phyloP scores from a whole-genome alignment of 176 grass and related monocot species.

The Musa itinerans region DNA sequence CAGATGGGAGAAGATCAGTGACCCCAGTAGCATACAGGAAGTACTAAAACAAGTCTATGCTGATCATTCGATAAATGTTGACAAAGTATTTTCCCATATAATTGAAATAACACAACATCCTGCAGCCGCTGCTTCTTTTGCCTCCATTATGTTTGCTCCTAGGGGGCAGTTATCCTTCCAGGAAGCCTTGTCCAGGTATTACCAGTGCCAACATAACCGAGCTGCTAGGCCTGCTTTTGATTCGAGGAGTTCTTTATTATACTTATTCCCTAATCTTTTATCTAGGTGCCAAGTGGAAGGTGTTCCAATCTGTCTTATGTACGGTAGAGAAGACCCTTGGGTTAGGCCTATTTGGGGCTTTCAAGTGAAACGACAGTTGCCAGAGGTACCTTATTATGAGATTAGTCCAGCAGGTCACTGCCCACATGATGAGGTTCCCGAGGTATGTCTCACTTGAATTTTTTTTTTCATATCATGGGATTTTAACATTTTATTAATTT shows the following conservation, averaged over 20 bases:
- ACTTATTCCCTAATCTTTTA: slow-evolving; percentile 21
- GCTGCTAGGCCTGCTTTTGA: background rate
- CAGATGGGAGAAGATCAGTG: slow-evolving; percentile 94
- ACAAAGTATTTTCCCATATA: slow-evolving; percentile 82
- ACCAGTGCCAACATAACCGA: background rate
- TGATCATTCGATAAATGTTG: slow-evolving; percentile 79
- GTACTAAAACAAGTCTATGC: slow-evolving; percentile 95
- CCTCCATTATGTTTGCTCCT: slow-evolving; percentile 97
- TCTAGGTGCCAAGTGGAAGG: slow-evolving; percentile 55
- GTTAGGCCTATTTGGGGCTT: slow-evolving; percentile 79
- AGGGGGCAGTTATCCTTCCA: slow-evolving; percentile 61
- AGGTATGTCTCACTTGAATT: slow-evolving; percentile 41
- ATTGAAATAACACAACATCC: slow-evolving; percentile 83
- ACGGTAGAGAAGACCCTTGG: slow-evolving; percentile 98
- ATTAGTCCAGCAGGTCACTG: slow-evolving; percentile 93
- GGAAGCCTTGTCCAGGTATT: slow-evolving; percentile 60
- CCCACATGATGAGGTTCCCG: slow-evolving; percentile 97
- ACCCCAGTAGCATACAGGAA: slow-evolving; percentile 66
- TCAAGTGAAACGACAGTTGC: slow-evolving; percentile 73
- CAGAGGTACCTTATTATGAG: slow-evolving; percentile 85
- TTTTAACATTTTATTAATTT: background rate
- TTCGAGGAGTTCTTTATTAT: slow-evolving; percentile 7
- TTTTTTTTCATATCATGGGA: background rate
- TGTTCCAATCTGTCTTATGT: slow-evolving; percentile 83
- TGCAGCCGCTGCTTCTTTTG: slow-evolving; percentile 85